Base-by-base conservation (phyloP, 768 basidiomycete genomes). In the Lactarius vividus region DNA sequence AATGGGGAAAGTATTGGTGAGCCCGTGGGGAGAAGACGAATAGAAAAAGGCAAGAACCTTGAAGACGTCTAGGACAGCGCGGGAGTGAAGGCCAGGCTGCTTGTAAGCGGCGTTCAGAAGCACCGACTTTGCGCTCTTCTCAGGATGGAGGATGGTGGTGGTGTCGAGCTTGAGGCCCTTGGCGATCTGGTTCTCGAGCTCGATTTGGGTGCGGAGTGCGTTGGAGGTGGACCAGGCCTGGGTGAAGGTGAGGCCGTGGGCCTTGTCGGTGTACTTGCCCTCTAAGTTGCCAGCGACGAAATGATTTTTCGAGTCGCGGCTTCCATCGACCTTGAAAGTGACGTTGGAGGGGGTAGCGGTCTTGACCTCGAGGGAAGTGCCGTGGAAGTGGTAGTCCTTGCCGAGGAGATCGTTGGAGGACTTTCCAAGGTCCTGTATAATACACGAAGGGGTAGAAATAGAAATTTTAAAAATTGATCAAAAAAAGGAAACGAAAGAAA, bases 91-190 rank as follows among this genome's bases (percentile, higher is more conserved):
- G 67, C 91, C 92, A 61, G 94, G 93, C 79, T 97, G 95, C 86
- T 98, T 98, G 88, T 94, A 98, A 77, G 85, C 82, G 69, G 91
- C 83, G 73, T 86, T 89, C 72, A 97, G 76, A 72, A 94, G 79
- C 61, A 95, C 94, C 35, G 86, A 83, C 84, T 96, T 98, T 72
- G 81, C 80, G 74, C 88, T 86, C 79, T 94, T 96, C 74, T 92
- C 91, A 55, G 96, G 94, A 71, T 88, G 81, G 71, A 99, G 85
- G 52, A 88, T 83, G 70, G 93, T 89, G 74, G 82, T 82, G 63
- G 98, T 77, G 77, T 98, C 96, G 75, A 99, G 81, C 83, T 99
- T 99, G 82, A 99, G 87, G 68, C 96, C 97, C 81, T 95, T 91
- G 73, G 96, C 94, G 76, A 98, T 85, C 81, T 94, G 88, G 83